Evolutionary conservation across 805 yeast genomes (phyloP).

Genomic region (Spathaspora hagerdaliae): DNA sequence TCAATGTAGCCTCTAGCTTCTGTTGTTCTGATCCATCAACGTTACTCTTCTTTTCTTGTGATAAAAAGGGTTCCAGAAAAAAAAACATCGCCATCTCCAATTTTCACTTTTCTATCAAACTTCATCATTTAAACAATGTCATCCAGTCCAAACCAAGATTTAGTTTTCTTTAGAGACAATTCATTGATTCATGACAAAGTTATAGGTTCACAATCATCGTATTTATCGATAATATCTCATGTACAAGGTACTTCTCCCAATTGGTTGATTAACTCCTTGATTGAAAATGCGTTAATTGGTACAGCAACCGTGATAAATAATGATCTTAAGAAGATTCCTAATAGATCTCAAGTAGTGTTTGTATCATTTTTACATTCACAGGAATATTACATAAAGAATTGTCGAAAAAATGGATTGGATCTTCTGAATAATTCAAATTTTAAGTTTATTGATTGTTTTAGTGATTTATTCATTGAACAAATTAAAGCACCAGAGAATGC

Average conservation of each 20-base stretch:
- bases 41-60: neutral
- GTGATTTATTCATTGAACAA: constrained; percentile 38
- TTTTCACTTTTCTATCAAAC: neutral
- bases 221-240: constrained; percentile 27
- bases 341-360: constrained; percentile 27
- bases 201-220: constrained; percentile 12
- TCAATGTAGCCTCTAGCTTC: neutral
- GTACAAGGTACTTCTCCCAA: constrained; percentile 53
- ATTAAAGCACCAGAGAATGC: constrained; percentile 20
- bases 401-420: constrained; percentile 39
- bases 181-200: constrained; percentile 33
- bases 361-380: constrained; percentile 32
- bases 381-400: constrained; percentile 29
- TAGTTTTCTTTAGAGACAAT: constrained; percentile 49
- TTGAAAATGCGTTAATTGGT: constrained; percentile 50
- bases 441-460: constrained; percentile 43
- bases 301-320: constrained; percentile 39
- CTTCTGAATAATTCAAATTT: constrained; percentile 22
- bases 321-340: constrained; percentile 17
- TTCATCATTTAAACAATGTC: neutral
- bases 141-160: constrained; percentile 52
- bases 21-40: neutral
- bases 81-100: neutral
- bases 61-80: neutral
- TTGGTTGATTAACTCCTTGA: constrained; percentile 56